These are phyloP conservation scores for Blastocystis sp. DNA, from an alignment of 352 stramenopile genomes.

Conservation along the genomic window DNA sequence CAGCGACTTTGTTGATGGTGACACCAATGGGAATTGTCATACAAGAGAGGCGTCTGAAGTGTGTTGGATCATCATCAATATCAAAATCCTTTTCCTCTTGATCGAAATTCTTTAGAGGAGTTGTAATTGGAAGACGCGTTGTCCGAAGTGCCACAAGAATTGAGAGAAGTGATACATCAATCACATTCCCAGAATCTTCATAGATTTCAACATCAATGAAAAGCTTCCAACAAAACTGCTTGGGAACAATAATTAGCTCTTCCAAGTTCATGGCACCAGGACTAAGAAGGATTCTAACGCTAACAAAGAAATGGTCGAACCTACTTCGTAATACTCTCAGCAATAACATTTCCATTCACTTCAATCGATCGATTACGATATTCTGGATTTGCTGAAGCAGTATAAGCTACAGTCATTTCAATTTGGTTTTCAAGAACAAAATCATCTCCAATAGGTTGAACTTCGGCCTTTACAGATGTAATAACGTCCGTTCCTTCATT, in stretches of 20 bases:
- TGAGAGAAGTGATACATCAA: slow-evolving; percentile 22
- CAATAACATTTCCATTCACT: slow-evolving; percentile 2
- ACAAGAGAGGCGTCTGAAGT: slow-evolving; percentile 18
- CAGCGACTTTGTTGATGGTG: background rate
- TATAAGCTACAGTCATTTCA: background rate
- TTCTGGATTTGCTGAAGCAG: background rate
- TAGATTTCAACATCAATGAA: slow-evolving; percentile 30
- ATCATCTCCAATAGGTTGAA: background rate
- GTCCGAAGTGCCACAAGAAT: background rate
- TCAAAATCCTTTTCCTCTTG: slow-evolving; percentile 54
- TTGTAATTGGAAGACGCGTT: slow-evolving; percentile 22
- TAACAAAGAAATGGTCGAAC: background rate
- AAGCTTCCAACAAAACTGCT: slow-evolving; percentile 28
- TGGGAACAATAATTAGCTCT: background rate
- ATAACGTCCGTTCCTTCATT: slow-evolving; percentile 36
- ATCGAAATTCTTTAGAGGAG: slow-evolving; percentile 19
- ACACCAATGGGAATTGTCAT: slow-evolving; percentile 24
- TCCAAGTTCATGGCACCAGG: background rate
- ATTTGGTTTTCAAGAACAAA: background rate
- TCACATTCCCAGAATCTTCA: slow-evolving; percentile 24
- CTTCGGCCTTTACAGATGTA: slow-evolving; percentile 27
- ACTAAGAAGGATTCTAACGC: slow-evolving; percentile 6
- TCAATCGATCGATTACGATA: background rate
- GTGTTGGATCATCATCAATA: slow-evolving; percentile 45
- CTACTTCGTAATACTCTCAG: slow-evolving; percentile 14